Evolutionary conservation across 2,329 filamentous ascomycete species (phyloP), one percentile per base, ranked within the genome.

Genomic region (Calonectria hongkongensis): DNA sequence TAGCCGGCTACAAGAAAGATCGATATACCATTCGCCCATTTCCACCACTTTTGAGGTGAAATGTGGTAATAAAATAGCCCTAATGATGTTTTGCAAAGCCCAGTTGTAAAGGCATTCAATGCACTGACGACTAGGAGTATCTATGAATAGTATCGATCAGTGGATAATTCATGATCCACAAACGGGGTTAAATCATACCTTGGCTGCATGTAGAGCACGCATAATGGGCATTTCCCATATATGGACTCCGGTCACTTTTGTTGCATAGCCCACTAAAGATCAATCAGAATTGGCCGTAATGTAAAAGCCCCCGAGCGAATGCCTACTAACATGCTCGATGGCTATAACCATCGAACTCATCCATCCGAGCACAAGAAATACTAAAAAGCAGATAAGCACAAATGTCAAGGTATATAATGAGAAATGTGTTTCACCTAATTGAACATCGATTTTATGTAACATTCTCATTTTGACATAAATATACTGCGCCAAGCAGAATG

Each of bases 131-230:
- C 81, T 15, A 83, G 78, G 0, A 76, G 74, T 9, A 75, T 67
- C n/a, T 18, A 80, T 12, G 80, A 65, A 82, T 82, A 69, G 75
- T 39, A 84, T 82, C 2, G 82, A 58, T 10, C 67, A 2, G 27
- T 13, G 12, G 18, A 74, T 54, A 12, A 66, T 21, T 73, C 65
- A 68, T 47, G 68, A 4, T 63, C 41, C 4, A 63, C 62, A 45
- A 73, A 66, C 27, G 68, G 66, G 30, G 72, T 65, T 3, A 66
- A 18, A 8, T 56, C 50, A 10, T 62, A 54, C 48, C 33, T 64
- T 58, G 63, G 66, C 74, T 18, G 48, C 18, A 21, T 41, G 62
- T 25, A 67, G 67, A 9, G 27, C 48, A 7, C 74, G 68, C 3
- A 66, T 60, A 25, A 75, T 45, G 18, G 73, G 73, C 70, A 75